These are phyloP conservation scores for Ophiognomonia clavigignenti-juglandacearum DNA, from an alignment of 2,329 filamentous ascomycete genomes.

Conservation along the genomic window DNA sequence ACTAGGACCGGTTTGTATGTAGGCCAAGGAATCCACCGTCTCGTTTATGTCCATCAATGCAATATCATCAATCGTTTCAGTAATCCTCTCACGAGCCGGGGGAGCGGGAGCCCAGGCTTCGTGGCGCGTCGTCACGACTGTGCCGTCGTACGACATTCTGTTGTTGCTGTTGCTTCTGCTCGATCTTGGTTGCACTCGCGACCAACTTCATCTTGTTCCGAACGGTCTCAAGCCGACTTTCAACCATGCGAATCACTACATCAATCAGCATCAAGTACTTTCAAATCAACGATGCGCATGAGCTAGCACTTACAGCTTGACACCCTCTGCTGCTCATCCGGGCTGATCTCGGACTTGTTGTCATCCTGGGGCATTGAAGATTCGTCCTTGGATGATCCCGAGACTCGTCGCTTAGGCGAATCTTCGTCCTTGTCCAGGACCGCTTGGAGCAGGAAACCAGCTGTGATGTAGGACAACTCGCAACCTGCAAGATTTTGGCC, in stretches of 20 bases:
- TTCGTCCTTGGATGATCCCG: conserved; percentile 36
- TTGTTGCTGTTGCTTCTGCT: conserved; percentile 40
- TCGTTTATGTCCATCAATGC: conserved; percentile 3
- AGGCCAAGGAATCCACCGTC: not conserved
- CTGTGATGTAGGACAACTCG: conserved; percentile 88
- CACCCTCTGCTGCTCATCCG: conserved; percentile 68
- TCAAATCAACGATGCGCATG: not conserved
- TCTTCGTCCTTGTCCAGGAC: conserved; percentile 81
- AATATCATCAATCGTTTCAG: conserved; percentile 27
- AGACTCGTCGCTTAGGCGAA: conserved; percentile 31
- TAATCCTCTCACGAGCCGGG: conserved; percentile 32
- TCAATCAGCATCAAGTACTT: conserved; percentile 21
- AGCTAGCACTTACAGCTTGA: conserved; percentile 57
- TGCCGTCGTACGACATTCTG: conserved; percentile 40
- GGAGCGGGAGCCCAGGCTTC: conserved; percentile 41
- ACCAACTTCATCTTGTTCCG: conserved; percentile 59
- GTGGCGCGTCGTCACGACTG: conserved; percentile 52
- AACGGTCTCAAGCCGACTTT: conserved; percentile 48
- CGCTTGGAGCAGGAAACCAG: conserved; percentile 91
- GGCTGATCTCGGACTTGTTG: conserved; percentile 47
- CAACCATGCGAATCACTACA: conserved; percentile 60
- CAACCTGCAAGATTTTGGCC: conserved; percentile 84
- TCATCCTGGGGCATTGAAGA: conserved; percentile 38
- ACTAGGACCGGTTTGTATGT: not conserved
- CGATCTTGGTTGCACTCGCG: conserved; percentile 50